These are phyloP conservation scores for Ceratobasidium sp. DNA, from an alignment of 1,284 basidiomycete species.

Conservation along the genomic window DNA sequence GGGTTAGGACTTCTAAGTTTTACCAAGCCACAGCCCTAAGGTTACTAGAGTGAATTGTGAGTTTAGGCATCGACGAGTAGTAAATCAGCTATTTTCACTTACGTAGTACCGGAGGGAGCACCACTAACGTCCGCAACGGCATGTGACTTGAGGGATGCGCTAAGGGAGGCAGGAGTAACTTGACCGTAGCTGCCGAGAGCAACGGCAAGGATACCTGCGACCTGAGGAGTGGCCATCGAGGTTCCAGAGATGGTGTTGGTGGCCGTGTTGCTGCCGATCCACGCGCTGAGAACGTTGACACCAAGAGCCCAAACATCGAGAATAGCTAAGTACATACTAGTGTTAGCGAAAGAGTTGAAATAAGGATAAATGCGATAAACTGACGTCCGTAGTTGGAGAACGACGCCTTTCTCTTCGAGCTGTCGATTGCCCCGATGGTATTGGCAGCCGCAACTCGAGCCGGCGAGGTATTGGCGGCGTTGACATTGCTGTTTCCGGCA, in stretches of 20 bases:
- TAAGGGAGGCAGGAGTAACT: conserved; percentile 14
- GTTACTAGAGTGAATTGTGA: neutral
- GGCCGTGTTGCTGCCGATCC: conserved; percentile 69
- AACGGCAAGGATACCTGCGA: conserved; percentile 46
- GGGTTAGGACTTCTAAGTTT: no score
- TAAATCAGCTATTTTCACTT: neutral
- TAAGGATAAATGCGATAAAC: conserved; percentile 52
- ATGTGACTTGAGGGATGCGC: conserved; percentile 30
- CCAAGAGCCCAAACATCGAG: conserved; percentile 58
- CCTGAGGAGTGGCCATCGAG: conserved; percentile 67
- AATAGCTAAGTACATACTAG: conserved; percentile 44
- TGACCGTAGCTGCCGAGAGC: conserved; percentile 17
- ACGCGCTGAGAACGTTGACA: conserved; percentile 84
- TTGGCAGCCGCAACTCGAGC: conserved; percentile 81
- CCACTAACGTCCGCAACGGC: conserved; percentile 11
- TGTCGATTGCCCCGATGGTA: conserved; percentile 88
- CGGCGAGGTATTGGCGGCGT: conserved; percentile 57
- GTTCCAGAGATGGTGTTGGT: conserved; percentile 81
- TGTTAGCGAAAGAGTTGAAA: no score
- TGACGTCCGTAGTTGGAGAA: conserved; percentile 84
- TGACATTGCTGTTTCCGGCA: conserved; percentile 79
- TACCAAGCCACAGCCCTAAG: conserved; percentile 36
- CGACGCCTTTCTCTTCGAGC: conserved; percentile 87
- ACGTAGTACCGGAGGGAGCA: conserved; percentile 29
- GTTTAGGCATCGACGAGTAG: neutral